A percentile compares a stretch with the other conserved stretches of the same genome.
These are phyloP conservation scores for Dictyostelium citrinum DNA, from an alignment of 78 protist genomes.

Conservation along the genomic window DNA sequence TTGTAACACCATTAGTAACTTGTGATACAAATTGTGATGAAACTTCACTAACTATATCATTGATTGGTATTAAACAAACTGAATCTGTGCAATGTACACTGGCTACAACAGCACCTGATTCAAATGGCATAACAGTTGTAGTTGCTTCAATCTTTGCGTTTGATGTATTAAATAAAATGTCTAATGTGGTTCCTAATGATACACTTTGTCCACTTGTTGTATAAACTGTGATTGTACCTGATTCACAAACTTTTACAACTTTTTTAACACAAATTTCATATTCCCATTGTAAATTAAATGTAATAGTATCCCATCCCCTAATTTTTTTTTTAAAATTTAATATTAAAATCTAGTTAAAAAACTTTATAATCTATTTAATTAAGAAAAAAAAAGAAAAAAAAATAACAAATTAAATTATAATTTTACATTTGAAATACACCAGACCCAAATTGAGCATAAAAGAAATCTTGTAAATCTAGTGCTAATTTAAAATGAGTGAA, in stretches of 20 bases:
- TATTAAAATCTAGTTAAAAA: no score
- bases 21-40: constrained; percentile 15
- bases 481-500: neutral
- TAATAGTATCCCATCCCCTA: neutral
- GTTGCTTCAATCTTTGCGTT: neutral
- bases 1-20: neutral
- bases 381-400: no score
- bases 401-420: no score
- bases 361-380: no score
- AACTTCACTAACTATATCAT: constrained; percentile 21
- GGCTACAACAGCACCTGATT: neutral
- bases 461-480: neutral
- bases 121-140: neutral
- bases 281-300: constrained; percentile 19
- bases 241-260: constrained; percentile 18
- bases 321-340: no score
- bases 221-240: constrained; percentile 19
- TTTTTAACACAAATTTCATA: constrained; percentile 43
- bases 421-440: neutral
- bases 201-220: neutral
- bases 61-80: constrained; percentile 4
- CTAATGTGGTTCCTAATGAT: neutral
- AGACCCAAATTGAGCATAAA: neutral
- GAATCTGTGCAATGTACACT: neutral
- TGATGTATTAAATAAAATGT: neutral